Conservation (phyloP, 257 asterid genomes). For the Eustoma russellianum region DNA sequence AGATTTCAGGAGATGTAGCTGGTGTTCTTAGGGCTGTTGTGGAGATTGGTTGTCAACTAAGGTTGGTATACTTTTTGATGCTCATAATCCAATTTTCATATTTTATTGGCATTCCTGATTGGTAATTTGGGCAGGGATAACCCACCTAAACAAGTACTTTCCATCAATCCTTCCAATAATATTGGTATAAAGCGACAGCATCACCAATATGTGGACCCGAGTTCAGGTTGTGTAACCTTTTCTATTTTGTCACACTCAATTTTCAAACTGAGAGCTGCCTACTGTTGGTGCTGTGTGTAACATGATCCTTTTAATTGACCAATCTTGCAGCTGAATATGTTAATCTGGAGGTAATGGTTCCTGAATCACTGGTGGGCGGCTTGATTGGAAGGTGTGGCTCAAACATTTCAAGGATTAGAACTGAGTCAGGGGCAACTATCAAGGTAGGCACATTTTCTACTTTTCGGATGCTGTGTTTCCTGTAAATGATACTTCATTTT, state of each 20-base stretch:
- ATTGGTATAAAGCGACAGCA: conserved; percentile 43
- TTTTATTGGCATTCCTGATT: background rate
- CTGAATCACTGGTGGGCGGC: conserved; percentile 92
- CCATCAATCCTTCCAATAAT: conserved; percentile 58
- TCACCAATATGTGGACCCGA: conserved; percentile 55
- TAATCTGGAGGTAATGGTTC: conserved; percentile 70
- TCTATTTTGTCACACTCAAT: conserved; percentile 6
- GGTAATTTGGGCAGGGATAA: conserved; percentile 49
- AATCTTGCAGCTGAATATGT: conserved; percentile 75
- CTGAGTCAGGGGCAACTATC: conserved; percentile 84
- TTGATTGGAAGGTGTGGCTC: conserved; percentile 96
- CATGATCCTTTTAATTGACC: conserved; percentile 36
- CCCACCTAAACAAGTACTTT: conserved; percentile 86
- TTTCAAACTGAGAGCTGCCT: conserved; percentile 21
- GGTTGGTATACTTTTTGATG: conserved; percentile 22
- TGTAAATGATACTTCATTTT: background rate
- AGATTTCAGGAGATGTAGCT: conserved; percentile 83
- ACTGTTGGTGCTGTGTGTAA: conserved; percentile 20
- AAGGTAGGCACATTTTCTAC: conserved; percentile 32
- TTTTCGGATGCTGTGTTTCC: background rate
- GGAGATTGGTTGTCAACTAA: conserved; percentile 81
- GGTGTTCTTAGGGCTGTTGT: conserved; percentile 83
- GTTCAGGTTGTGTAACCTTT: conserved; percentile 50
- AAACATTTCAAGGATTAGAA: conserved; percentile 89
- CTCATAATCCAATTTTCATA: background rate